These are phyloP conservation scores for Fagus crenata DNA, from an alignment of 306 rosid species.

Conservation along the genomic window DNA sequence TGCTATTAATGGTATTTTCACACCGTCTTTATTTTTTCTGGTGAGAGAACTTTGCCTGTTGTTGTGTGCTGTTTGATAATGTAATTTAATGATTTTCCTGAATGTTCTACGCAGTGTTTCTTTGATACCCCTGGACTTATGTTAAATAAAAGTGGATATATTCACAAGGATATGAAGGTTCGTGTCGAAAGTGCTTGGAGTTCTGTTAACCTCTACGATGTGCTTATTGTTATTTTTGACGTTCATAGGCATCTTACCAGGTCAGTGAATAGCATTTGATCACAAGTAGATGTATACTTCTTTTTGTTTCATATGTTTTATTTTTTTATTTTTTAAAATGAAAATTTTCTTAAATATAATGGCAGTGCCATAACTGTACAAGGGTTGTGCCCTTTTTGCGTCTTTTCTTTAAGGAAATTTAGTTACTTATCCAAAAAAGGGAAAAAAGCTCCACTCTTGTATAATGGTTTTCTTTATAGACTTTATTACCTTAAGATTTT, in stretches of 20 bases:
- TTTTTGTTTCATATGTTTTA: background rate
- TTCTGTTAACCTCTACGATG: conserved; percentile 80
- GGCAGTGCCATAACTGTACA: too few species aligned
- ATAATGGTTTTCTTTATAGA: too few species aligned
- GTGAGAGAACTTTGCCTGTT: background rate
- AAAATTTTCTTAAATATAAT: background rate
- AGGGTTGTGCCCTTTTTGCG: too few species aligned
- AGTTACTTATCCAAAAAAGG: too few species aligned
- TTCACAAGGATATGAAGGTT: conserved; percentile 75
- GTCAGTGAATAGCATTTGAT: conserved; percentile 40
- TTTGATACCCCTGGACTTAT: conserved; percentile 92
- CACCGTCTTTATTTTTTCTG: background rate
- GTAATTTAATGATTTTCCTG: background rate
- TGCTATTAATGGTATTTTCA: background rate
- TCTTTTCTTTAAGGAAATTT: too few species aligned
- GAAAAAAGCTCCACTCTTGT: too few species aligned
- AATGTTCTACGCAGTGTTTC: conserved; percentile 65
- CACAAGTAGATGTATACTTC: background rate
- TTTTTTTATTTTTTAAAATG: background rate
- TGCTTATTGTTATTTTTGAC: conserved; percentile 82
- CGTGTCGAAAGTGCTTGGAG: conserved; percentile 98
- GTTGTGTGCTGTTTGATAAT: background rate
- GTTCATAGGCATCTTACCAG: conserved; percentile 89
- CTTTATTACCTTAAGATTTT: background rate
- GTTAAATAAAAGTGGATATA: conserved; percentile 61